phyloP scores from a whole-genome alignment of 192 early-diverging fungal species.

The Backusella parvicylindrica region DNA sequence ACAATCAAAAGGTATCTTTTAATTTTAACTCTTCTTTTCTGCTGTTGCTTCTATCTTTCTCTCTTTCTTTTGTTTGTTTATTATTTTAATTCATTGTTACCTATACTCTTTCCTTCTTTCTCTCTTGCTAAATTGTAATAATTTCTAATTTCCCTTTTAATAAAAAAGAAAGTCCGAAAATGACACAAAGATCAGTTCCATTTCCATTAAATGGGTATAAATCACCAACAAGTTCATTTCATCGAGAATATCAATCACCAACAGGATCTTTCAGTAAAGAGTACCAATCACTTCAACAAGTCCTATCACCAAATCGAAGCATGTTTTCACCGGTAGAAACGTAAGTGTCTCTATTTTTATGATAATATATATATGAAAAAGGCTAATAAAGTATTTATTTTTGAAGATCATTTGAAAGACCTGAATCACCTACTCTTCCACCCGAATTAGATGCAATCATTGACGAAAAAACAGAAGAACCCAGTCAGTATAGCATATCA shows the following conservation, averaged over 20 bases:
- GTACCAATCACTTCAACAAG: not conserved
- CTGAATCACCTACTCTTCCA: conserved; percentile 26
- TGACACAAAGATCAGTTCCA: not conserved
- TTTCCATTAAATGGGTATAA: not conserved
- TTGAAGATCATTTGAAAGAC: conserved; percentile 10
- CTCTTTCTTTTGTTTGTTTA: not conserved
- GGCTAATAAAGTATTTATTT: not conserved
- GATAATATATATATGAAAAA: not conserved
- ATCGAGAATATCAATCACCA: not conserved
- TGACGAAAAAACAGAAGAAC: not conserved
- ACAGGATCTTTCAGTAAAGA: not conserved
- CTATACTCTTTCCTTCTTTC: not conserved
- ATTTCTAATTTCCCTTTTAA: not conserved
- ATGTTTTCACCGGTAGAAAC: not conserved
- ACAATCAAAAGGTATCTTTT: not conserved
- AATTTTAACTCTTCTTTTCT: not conserved
- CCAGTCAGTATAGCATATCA: not conserved
- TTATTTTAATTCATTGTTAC: not conserved
- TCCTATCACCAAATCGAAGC: not conserved
- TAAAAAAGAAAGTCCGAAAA: not conserved
- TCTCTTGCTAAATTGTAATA: not conserved
- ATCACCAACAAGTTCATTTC: not conserved
- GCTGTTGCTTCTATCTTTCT: not conserved
- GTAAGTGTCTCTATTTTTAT: not conserved
- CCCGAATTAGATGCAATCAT: not conserved